phyloP scores from a whole-genome alignment of 108 stramenopile species.

The Discostella pseudostelligera region DNA sequence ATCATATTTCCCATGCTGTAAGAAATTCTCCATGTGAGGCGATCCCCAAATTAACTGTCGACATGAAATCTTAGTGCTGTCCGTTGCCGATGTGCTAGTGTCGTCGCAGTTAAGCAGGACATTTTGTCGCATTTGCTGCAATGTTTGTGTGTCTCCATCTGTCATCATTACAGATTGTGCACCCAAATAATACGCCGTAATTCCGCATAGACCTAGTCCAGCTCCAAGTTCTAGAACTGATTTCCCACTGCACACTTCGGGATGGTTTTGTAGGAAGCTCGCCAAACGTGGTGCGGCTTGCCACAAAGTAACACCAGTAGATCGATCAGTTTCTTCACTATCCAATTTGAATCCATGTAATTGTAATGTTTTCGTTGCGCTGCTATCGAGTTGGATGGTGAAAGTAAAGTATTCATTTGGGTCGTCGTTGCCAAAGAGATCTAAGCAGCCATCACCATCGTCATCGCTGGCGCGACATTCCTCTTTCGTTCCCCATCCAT shows the following conservation, averaged over 20 bases:
- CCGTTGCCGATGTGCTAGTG: not conserved
- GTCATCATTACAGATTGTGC: conserved; percentile 44
- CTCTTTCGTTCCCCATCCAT: conserved; percentile 21
- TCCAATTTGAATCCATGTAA: conserved; percentile 30
- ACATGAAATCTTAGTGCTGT: conserved; percentile 12
- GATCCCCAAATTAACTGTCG: conserved; percentile 36
- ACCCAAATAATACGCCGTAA: conserved; percentile 47
- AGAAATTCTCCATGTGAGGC: conserved; percentile 16
- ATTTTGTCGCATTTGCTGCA: conserved; percentile 55
- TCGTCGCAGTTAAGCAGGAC: conserved; percentile 21
- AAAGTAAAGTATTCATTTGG: conserved; percentile 12
- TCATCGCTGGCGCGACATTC: not conserved
- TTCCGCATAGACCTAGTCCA: conserved; percentile 55
- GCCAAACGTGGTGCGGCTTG: conserved; percentile 41
- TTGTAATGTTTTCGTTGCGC: conserved; percentile 10
- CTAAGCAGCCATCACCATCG: conserved; percentile 1
- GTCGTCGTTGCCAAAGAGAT: conserved; percentile 19
- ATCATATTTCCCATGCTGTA: conserved; percentile 19
- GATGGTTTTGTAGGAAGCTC: conserved; percentile 35
- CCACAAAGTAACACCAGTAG: conserved; percentile 60
- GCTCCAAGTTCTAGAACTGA: conserved; percentile 56
- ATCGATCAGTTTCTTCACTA: conserved; percentile 35
- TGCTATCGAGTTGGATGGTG: conserved; percentile 1
- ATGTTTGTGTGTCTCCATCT: conserved; percentile 54
- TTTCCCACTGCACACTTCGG: conserved; percentile 27